Conservation (phyloP, 495 filamentous ascomycete genomes). For the Neurospora pannonica region DNA sequence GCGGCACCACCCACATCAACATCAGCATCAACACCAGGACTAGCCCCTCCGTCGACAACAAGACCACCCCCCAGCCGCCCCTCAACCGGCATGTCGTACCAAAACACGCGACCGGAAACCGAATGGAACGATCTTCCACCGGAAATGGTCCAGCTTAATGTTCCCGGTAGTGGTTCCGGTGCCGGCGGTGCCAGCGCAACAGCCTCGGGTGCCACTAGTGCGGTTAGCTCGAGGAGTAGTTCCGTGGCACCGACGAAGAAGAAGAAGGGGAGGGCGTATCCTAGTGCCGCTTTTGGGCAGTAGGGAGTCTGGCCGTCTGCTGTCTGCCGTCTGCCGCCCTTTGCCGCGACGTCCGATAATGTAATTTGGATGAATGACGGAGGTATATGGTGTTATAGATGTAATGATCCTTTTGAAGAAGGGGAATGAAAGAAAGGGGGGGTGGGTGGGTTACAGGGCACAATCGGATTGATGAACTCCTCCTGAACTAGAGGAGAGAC, state of each 20-base stretch:
- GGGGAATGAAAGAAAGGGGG: too few species aligned
- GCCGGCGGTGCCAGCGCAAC: not conserved
- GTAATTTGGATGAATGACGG: too few species aligned
- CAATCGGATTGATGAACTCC: not conserved
- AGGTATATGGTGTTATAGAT: not conserved
- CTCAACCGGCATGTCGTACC: conserved; percentile 33
- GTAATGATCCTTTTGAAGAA: too few species aligned
- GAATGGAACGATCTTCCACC: conserved; percentile 50
- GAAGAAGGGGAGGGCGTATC: conserved; percentile 42
- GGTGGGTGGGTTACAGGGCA: too few species aligned
- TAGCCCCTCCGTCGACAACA: not conserved
- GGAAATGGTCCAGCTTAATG: conserved; percentile 31
- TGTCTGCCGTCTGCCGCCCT: too few species aligned
- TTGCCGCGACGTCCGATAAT: too few species aligned
- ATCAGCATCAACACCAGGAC: not conserved
- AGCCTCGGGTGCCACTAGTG: conserved; percentile 1
- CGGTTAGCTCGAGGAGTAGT: conserved; percentile 40
- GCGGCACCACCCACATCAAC: not conserved
- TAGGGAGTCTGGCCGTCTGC: too few species aligned
- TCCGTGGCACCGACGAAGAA: conserved; percentile 25
- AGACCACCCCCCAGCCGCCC: conserved; percentile 4
- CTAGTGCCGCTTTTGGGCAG: conserved; percentile 42
- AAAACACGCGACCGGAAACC: conserved; percentile 39
- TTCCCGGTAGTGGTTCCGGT: conserved; percentile 1
- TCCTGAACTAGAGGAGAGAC: not conserved